Evolutionary conservation across 306 rosid genomes (phyloP), one percentile per base, ranked within the genome.

Genomic region (Medicago arabica): DNA sequence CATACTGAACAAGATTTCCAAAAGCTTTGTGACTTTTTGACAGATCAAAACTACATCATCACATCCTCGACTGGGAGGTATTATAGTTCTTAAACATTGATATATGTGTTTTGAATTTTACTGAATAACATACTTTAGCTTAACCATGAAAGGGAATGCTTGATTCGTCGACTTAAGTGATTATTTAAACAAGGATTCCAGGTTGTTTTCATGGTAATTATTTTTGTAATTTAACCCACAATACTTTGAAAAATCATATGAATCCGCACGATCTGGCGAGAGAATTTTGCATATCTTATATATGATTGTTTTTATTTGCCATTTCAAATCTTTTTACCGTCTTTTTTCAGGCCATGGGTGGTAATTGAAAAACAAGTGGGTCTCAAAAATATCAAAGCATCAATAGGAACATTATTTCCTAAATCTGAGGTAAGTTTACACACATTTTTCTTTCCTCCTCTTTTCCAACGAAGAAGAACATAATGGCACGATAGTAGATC

Each of bases 291-390:
- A 16, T 12, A 46, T 46, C 7, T 46, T 46, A 43, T 11, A 54
- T 63, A 34, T 55, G 18, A 7, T 68, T 61, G 38, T 61, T 34
- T 67, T 50, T 6, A 14, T 74, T 69, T 71, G 34, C 75, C 18
- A 47, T 31, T 67, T 23, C 67, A 40, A 53, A 16, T 75, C 57
- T 15, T 44, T 66, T 60, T 44, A 9, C 50, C 6, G 23, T 64
- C 78, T 68, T 57, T 83, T 83, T 74, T 50, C 90, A 93, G 97
- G 88, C 98, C 98, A 31, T 93, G 92, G 97, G 88, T 88, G 44
- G 66, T 88, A 43, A 80, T 78, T 39, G 91, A 85, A 54, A 81
- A 64, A 74, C 13, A 76, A 55, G 72, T 68, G 1, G 83, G 88
- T 40, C 79, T 40, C 17, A 66, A 82, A 59, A 18, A 75, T 8